A percentile compares a stretch with the other conserved stretches of the same genome.
These are phyloP conservation scores for Anaeromyces robustus DNA, from an alignment of 192 early-diverging fungal species.

Conservation along the genomic window DNA sequence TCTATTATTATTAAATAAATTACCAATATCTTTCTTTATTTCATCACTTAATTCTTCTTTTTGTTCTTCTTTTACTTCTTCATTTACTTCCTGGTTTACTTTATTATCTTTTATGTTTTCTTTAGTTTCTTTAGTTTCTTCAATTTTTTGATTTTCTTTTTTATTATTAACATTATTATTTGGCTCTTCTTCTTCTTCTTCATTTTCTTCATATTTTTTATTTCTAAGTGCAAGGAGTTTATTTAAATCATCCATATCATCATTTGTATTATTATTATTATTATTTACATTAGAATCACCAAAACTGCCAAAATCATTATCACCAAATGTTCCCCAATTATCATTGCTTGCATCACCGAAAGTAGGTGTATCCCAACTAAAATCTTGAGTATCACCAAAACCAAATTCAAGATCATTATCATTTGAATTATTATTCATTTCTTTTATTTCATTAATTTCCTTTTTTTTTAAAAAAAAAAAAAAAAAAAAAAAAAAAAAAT, in stretches of 20 bases:
- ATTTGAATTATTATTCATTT: neutral
- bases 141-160: neutral
- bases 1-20: no score
- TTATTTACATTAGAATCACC: neutral
- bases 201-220: neutral
- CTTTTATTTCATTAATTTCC: neutral
- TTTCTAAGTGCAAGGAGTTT: neutral
- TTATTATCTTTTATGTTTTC: neutral
- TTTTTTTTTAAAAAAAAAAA: neutral
- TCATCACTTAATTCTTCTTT: no score
- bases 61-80: no score
- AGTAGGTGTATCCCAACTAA: neutral
- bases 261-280: neutral
- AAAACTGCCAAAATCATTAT: neutral
- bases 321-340: neutral
- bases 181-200: no score
- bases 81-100: no score
- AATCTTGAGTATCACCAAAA: neutral
- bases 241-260: neutral
- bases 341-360: neutral
- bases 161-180: neutral
- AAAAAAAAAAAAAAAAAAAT: no score
- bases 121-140: neutral
- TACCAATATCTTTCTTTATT: no score
- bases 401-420: neutral